phyloP scores from a whole-genome alignment of 2,329 filamentous ascomycete species.

The Plenodomus lindquistii region DNA sequence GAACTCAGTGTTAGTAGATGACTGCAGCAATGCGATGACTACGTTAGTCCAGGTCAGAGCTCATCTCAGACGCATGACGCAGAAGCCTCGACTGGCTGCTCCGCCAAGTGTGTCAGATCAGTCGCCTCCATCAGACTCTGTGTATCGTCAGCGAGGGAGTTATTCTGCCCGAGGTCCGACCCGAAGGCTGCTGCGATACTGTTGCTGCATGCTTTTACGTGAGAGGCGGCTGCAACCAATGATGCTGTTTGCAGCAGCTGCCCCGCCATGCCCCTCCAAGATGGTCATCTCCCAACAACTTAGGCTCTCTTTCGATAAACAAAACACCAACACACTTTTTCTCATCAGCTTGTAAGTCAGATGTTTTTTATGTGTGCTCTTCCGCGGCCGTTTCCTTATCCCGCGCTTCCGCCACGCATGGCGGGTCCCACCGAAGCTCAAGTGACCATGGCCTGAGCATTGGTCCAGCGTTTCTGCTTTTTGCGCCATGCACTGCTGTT shows the following conservation, averaged over 20 bases:
- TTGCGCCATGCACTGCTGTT: slow-evolving; percentile 22
- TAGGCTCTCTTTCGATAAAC: slow-evolving; percentile 11
- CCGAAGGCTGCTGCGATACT: slow-evolving; percentile 25
- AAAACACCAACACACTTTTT: slow-evolving; percentile 29
- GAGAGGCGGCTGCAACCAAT: slow-evolving; percentile 7
- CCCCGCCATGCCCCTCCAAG: slow-evolving; percentile 18
- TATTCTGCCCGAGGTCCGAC: slow-evolving; percentile 4
- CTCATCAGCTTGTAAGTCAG: slow-evolving; percentile 41
- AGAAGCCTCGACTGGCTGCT: background rate
- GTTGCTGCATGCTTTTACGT: slow-evolving; percentile 28
- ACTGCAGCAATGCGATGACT: background rate
- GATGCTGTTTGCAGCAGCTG: background rate
- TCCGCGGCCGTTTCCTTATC: slow-evolving; percentile 42
- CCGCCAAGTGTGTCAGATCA: background rate
- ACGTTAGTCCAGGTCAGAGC: background rate
- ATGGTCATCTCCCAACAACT: background rate
- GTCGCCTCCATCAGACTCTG: background rate
- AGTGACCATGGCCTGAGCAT: slow-evolving; percentile 20
- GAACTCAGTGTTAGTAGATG: background rate
- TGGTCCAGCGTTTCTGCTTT: slow-evolving; percentile 35
- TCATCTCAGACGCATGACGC: background rate
- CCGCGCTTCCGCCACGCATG: slow-evolving; percentile 27
- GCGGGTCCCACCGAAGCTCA: slow-evolving; percentile 20
- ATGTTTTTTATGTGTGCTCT: slow-evolving; percentile 24
- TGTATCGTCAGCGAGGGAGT: slow-evolving; percentile 4